Conservation (phyloP, 306 rosid species). For the Quercus ilex region DNA sequence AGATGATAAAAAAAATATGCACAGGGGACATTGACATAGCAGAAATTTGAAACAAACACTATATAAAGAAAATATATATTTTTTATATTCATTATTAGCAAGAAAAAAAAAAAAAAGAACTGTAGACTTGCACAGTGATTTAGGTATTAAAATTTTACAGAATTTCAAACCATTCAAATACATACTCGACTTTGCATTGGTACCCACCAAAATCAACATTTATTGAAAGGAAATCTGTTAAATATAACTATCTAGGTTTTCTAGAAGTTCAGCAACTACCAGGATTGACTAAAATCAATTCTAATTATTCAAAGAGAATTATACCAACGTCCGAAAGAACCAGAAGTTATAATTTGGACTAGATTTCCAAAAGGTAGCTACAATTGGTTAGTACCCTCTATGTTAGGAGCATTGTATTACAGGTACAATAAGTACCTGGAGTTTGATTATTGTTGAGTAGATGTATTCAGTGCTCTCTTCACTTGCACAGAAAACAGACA, state of each 20-base stretch:
- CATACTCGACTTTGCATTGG: not conserved
- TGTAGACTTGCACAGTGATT: not conserved
- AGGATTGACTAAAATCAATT: not conserved
- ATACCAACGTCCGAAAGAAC: not conserved
- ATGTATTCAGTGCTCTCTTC: slow-evolving; percentile 88
- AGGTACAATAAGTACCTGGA: slow-evolving; percentile 55
- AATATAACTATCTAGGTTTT: not conserved
- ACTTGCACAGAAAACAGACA: slow-evolving; percentile 82
- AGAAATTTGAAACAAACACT: slow-evolving; percentile 10
- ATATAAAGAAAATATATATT: not conserved
- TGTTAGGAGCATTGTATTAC: slow-evolving; percentile 11
- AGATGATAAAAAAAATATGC: slow-evolving; percentile 84
- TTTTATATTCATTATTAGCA: not conserved
- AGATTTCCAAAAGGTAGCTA: not conserved
- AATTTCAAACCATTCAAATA: not conserved
- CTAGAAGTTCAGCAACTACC: not conserved
- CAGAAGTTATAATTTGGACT: not conserved
- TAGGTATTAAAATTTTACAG: not conserved
- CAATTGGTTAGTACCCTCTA: not conserved
- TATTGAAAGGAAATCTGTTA: not conserved
- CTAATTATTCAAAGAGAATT: slow-evolving; percentile 4
- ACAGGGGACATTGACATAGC: slow-evolving; percentile 4
- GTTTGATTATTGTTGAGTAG: slow-evolving; percentile 67
- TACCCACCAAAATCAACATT: not conserved
- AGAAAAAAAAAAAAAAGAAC: not conserved